These are phyloP conservation scores for Mycosphaerella arachidis DNA, from an alignment of 2,329 filamentous ascomycete genomes.

Conservation along the genomic window DNA sequence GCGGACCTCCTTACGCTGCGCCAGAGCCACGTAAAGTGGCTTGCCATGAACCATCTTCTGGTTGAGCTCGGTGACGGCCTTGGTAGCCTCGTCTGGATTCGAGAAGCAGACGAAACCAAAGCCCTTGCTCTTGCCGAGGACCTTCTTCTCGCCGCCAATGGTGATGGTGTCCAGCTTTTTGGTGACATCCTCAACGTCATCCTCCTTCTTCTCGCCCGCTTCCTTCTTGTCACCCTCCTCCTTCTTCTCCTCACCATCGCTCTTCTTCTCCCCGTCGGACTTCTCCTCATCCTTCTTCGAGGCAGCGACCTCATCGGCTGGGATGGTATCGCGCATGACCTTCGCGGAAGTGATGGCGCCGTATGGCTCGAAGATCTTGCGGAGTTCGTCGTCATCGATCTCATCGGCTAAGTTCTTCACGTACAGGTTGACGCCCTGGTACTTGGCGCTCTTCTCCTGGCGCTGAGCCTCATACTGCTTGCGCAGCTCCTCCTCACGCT, in stretches of 20 bases:
- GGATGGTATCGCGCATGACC: constrained; percentile 85
- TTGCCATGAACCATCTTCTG: constrained; percentile 97
- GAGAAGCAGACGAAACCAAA: constrained; percentile 99
- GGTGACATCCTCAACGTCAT: constrained; percentile 46
- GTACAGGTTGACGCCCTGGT: constrained; percentile 98
- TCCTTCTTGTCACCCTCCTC: constrained; percentile 50
- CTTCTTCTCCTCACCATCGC: constrained; percentile 46
- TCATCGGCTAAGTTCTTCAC: constrained; percentile 99
- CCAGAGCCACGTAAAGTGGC: constrained; percentile 94
- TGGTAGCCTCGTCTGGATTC: constrained; percentile 98
- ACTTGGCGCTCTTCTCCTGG: constrained; percentile 97
- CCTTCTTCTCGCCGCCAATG: constrained; percentile 57
- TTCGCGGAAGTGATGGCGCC: constrained; percentile 97
- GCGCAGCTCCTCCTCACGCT: constrained; percentile 98
- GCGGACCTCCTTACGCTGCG: constrained; percentile 98
- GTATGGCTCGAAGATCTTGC: constrained; percentile 84
- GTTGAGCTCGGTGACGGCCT: constrained; percentile 99
- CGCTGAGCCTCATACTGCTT: constrained; percentile 98
- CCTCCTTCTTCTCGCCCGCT: constrained; percentile 55
- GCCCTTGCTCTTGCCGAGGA: constrained; percentile 96
- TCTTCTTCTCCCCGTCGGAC: constrained; percentile 36
- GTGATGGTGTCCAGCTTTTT: constrained; percentile 51
- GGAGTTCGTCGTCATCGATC: constrained; percentile 95
- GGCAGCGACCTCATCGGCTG: constrained; percentile 44
- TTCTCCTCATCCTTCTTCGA: constrained; percentile 40